A percentile compares a stretch with the other conserved stretches of the same genome.
These are phyloP conservation scores for Ceratobasidium papillatum DNA, from an alignment of 1,284 basidiomycete species.

Conservation along the genomic window DNA sequence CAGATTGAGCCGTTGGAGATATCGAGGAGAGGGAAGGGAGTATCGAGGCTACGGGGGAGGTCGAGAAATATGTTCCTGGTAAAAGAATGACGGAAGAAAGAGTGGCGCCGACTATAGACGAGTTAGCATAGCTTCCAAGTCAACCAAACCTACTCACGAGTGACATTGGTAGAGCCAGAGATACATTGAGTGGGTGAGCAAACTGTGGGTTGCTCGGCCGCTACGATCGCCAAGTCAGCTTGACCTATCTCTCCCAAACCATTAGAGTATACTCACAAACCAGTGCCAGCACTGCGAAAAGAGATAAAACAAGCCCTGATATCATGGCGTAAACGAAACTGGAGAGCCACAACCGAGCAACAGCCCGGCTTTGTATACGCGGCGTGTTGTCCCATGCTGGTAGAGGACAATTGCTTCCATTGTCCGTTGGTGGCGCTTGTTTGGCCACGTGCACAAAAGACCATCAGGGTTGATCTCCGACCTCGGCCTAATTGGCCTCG, in stretches of 20 bases:
- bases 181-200: conserved; percentile 38
- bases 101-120: conserved; percentile 2
- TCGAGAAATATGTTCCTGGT: conserved; percentile 36
- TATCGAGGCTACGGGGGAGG: conserved; percentile 17
- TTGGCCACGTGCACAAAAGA: conserved; percentile 23
- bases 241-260: background rate
- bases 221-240: background rate
- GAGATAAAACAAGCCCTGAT: conserved; percentile 7
- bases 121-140: background rate
- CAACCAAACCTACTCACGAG: background rate
- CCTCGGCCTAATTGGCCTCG: background rate
- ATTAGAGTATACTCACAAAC: conserved; percentile 8
- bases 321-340: conserved; percentile 12
- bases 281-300: conserved; percentile 34
- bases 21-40: conserved; percentile 2
- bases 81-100: conserved; percentile 40
- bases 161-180: conserved; percentile 19
- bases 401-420: background rate
- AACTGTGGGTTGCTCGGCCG: conserved; percentile 31
- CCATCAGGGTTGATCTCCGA: background rate
- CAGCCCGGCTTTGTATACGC: background rate
- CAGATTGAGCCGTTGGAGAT: conserved; percentile 1
- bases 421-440: conserved; percentile 4
- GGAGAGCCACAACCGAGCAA: background rate
- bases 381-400: background rate